These are phyloP conservation scores for Friedmanniomyces simplex DNA, from an alignment of 495 filamentous ascomycete species.

Conservation along the genomic window DNA sequence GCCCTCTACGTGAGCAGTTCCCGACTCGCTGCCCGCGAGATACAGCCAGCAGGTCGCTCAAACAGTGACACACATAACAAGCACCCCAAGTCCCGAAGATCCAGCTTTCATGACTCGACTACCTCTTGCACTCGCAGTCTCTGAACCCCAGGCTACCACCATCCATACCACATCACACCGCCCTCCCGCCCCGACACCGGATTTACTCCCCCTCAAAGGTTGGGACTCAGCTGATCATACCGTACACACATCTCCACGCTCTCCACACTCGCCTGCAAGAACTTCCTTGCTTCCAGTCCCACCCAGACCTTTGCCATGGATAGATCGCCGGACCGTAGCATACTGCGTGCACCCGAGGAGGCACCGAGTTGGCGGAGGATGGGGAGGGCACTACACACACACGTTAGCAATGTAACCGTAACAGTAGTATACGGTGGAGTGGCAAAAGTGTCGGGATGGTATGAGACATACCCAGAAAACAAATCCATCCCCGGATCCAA, in stretches of 20 bases:
- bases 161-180: too few species aligned
- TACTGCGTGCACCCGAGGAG: constrained; percentile 52
- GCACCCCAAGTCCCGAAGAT: too few species aligned
- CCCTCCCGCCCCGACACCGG: not conserved
- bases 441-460: too few species aligned
- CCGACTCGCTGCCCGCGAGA: too few species aligned
- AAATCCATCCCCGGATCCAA: constrained; percentile 83
- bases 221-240: constrained; percentile 37
- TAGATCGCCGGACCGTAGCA: constrained; percentile 54
- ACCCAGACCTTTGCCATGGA: constrained; percentile 95
- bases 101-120: too few species aligned
- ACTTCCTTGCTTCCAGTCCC: constrained; percentile 76
- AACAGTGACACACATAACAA: too few species aligned
- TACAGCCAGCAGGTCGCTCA: too few species aligned
- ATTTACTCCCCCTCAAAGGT: constrained; percentile 22
- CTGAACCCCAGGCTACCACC: too few species aligned
- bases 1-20: too few species aligned
- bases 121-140: too few species aligned
- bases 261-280: constrained; percentile 79
- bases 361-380: constrained; percentile 83
- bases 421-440: too few species aligned
- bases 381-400: constrained; percentile 58
- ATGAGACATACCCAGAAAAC: constrained; percentile 55
- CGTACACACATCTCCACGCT: constrained; percentile 51
- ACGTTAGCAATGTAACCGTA: constrained; percentile 8